These are phyloP conservation scores for Neckera pumila DNA, from an alignment of 225 moss, liverwort and hornwort species.

Conservation along the genomic window DNA sequence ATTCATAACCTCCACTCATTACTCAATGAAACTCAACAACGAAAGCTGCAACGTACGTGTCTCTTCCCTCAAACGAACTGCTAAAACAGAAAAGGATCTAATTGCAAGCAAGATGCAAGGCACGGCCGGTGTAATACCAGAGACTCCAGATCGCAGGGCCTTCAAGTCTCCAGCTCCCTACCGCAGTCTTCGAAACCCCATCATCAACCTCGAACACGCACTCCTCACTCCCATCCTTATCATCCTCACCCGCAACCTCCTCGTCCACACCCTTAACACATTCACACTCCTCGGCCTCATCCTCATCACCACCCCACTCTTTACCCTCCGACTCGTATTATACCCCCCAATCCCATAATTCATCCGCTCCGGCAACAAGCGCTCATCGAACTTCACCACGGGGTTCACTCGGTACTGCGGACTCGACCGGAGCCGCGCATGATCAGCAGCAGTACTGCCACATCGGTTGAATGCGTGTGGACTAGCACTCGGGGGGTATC, in stretches of 20 bases:
- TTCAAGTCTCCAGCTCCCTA: background rate
- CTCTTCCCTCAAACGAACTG: background rate
- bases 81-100: background rate
- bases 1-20: background rate
- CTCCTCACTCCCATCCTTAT: background rate
- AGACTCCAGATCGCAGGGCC: background rate
- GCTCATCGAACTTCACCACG: slow-evolving; percentile 14
- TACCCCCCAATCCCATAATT: slow-evolving; percentile 33
- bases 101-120: background rate
- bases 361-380: slow-evolving; percentile 14
- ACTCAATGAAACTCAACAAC: background rate
- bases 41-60: background rate
- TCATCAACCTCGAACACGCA: slow-evolving; percentile 11
- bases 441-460: background rate
- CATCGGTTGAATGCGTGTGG: background rate
- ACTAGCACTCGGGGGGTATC: background rate
- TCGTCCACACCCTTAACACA: background rate
- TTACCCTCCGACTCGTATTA: slow-evolving; percentile 8
- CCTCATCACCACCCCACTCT: background rate
- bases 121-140: background rate
- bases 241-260: background rate
- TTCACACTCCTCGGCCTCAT: background rate
- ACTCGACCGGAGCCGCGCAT: slow-evolving; percentile 5
- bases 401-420: slow-evolving; percentile 22
- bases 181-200: background rate